Evolutionary conservation across 108 stramenopile species (phyloP).

Genomic region (Aurantiochytrium sp.): DNA sequence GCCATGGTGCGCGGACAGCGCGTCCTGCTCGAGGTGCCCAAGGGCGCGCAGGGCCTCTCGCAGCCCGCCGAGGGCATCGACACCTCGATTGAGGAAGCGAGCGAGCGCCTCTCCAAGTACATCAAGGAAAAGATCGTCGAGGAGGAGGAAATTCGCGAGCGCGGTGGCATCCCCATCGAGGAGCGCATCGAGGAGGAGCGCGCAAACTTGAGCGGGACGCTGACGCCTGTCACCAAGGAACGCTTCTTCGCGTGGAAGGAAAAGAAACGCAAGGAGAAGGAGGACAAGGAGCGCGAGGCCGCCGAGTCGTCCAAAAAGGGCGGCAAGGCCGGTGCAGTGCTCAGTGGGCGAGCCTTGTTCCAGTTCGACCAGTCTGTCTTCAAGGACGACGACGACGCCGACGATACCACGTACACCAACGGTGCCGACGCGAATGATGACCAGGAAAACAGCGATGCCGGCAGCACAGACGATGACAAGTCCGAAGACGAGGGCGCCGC

Average conservation of each 20-base stretch:
- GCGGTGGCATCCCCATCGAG: constrained; percentile 19
- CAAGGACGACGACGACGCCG: background rate
- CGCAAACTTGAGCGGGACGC: background rate
- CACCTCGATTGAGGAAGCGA: background rate
- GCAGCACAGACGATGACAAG: background rate
- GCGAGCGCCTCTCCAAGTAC: background rate
- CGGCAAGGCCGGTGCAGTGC: constrained; percentile 6
- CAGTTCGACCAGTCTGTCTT: constrained; percentile 6
- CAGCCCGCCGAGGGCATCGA: constrained; percentile 5
- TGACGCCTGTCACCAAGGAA: constrained; percentile 15
- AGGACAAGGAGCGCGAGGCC: background rate
- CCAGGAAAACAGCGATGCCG: background rate
- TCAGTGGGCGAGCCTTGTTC: constrained; percentile 9
- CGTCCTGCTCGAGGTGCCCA: constrained; percentile 14
- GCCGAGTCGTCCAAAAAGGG: constrained; percentile 10
- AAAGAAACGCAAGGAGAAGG: constrained; percentile 27
- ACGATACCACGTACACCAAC: background rate
- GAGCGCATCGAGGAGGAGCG: constrained; percentile 28
- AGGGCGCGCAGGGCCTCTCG: constrained; percentile 22
- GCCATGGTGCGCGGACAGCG: constrained; percentile 24
- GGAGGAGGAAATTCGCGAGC: constrained; percentile 28
- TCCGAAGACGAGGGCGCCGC: background rate
- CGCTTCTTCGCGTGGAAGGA: constrained; percentile 30
- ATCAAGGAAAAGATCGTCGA: constrained; percentile 18
- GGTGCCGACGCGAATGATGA: background rate